Evolutionary conservation across 2,329 filamentous ascomycete genomes (phyloP), one percentile per base, ranked within the genome.

Genomic region (Emergomyces pasteurianus): DNA sequence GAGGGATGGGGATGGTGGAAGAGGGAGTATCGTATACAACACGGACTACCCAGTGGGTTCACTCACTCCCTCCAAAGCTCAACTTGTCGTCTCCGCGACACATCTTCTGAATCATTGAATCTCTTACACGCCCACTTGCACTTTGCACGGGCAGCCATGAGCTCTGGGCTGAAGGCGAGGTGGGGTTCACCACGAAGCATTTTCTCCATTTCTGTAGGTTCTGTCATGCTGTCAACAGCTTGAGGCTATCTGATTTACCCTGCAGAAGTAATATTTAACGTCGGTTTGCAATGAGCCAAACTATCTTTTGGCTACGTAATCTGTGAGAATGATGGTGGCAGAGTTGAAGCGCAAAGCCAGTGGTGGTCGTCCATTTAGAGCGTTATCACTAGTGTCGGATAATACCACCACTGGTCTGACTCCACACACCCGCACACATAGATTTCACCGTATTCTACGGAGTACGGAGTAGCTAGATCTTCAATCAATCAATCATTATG

Each of bases 131-230:
- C 87, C 38, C 76, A 72, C 49, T 79, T 79, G 71, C 86, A 89
- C 16, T 84, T 79, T n/a, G 76, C 75, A 21, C 89, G 82, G 46
- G 81, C 85, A 0, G 80, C 83, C 1, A 82, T 74, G 3, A 94
- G 75, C 40, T 87, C 82, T 0, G 88, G 86, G 0, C 83, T 83
- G 69, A 92, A 92, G 49, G 87, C 84, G 66, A 85, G 81, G 72
- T 90, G 92, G 12, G 92, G 80, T 70, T 92, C 85, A 56, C 87
- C 87, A 16, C 79, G 77, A 55, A 76, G 73, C 86, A 89, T 90
- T 59, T 72, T 75, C 46, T 74, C 68, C 62, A 64, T 70, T 60
- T 74, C 70, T 7, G 69, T 69, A 14, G 61, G 60, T 18, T 43
- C 36, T 28, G 54, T 38, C 54, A 57, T 57, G 8, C 28, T 12